Evolutionary conservation across 352 stramenopile genomes (phyloP), one percentile per base, ranked within the genome.

Genomic region (Globisporangium recalcitrans): DNA sequence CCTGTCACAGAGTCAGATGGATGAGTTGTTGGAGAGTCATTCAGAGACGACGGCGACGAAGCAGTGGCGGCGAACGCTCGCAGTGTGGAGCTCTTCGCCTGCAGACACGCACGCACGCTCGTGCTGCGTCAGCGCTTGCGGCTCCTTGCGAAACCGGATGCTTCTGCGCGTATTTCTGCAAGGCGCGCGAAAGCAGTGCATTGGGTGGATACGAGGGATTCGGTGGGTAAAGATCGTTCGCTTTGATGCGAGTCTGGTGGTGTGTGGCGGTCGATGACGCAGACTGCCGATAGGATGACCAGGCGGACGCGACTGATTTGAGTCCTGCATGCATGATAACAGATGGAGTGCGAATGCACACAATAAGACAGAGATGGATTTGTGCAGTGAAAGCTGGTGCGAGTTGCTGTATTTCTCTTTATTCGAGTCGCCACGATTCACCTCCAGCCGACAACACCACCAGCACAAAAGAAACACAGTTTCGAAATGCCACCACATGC

Each of bases 1-100:
- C 34, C 34, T 59, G 52, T 59, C 52, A 58, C 52, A 58, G 10
- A 24, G 42, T 24, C 40, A 48, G 19, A 24, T 24, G 8, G 36
- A 8, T 14, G 14, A 14, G 14, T 13, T 44, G 14, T 44, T 44
- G 19, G 48, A 36, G 48, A 21, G 49, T 26, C 49, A 21, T 56
- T n/a, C 36, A 44, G 14, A 19, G 14, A 13, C 36, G 14, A n/a
- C 14, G 16, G 26, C 9, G 49, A 24, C 29, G 14, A 54, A 53
- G 47, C 24, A 53, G 47, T 53, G 47, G 48, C n/a, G 24, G 24
- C 48, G 16, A 14, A 44, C 36, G 36, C 36, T n/a, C 14, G 14
- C 36, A 44, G n/a, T n/a, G n/a, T 44, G 8, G 36, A 44, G 36
- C 36, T 44, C 36, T 44, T n/a, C 36, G 36, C 36, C 9, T 44